Evolutionary conservation across 1,284 basidiomycete genomes (phyloP).

Genomic region (Lignosus rhinocerotis): DNA sequence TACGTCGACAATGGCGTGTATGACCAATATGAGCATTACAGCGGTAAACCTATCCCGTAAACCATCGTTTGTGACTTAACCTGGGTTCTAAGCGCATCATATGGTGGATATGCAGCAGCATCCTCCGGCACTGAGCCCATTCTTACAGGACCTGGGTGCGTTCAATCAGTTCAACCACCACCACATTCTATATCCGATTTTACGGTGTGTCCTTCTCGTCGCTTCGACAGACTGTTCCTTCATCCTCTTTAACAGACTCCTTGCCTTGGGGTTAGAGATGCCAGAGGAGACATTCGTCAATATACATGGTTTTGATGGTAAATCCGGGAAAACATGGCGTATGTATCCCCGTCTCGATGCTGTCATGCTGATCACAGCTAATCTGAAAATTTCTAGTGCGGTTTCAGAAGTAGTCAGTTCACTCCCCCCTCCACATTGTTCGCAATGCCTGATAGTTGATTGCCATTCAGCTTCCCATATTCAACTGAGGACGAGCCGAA

Average conservation of each 20-base stretch:
- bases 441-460: neutral
- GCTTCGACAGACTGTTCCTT: neutral
- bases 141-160: slow-evolving; percentile 43
- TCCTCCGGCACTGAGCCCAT: slow-evolving; percentile 37
- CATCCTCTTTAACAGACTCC: slow-evolving; percentile 36
- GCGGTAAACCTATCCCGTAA: slow-evolving; percentile 38
- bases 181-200: slow-evolving; percentile 27
- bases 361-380: no score
- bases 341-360: neutral
- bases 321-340: neutral
- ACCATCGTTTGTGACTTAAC: no score
- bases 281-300: slow-evolving; percentile 37
- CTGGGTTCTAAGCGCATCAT: no score
- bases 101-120: slow-evolving; percentile 26
- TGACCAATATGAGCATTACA: slow-evolving; percentile 63
- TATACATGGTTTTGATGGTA: slow-evolving; percentile 26
- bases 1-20: slow-evolving; percentile 54
- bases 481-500: slow-evolving; percentile 48
- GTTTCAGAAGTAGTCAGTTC: slow-evolving; percentile 38
- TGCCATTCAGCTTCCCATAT: slow-evolving; percentile 30
- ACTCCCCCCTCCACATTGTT: neutral
- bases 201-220: slow-evolving; percentile 8
- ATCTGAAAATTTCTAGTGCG: slow-evolving; percentile 20
- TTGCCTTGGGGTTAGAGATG: slow-evolving; percentile 38
- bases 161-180: slow-evolving; percentile 35